Percentiles rank a stretch among this genome's conserved stretches.
Conservation (phyloP, 1,139 yeast species). For the Kurtzmaniella quercitrusa region DNA sequence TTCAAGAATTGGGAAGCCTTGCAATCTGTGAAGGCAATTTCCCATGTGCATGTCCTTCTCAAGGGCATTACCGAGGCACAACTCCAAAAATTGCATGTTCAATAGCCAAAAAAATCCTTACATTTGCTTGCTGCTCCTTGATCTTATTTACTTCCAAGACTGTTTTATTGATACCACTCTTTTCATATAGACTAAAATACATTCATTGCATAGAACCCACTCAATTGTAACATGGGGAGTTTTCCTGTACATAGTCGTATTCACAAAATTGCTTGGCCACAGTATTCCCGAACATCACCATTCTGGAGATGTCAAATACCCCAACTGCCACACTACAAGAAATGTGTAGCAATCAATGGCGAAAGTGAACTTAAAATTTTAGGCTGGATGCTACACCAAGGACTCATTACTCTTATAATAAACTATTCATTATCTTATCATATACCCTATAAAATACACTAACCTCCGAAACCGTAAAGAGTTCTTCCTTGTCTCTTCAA, state of each 20-base stretch:
- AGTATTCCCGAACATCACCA: too few relatives aligned
- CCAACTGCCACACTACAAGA: too few relatives aligned
- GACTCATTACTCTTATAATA: background rate
- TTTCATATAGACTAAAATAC: background rate
- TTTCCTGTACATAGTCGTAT: background rate
- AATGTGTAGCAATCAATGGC: too few relatives aligned
- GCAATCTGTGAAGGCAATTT: conserved; percentile 54
- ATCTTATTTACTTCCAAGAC: too few relatives aligned
- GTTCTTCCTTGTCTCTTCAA: conserved; percentile 99
- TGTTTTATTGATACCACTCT: background rate
- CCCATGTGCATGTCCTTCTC: conserved; percentile 56
- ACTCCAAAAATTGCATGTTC: conserved; percentile 1
- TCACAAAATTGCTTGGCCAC: background rate
- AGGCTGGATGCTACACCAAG: background rate
- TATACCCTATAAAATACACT: conserved; percentile 15
- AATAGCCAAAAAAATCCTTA: background rate
- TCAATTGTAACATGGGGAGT: background rate
- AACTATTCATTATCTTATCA: conserved; percentile 2
- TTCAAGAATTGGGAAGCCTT: conserved; percentile 59
- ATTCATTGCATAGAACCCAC: background rate
- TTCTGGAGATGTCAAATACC: too few relatives aligned
- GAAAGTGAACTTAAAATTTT: too few relatives aligned
- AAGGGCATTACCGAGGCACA: conserved; percentile 21
- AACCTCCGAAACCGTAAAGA: conserved; percentile 99
- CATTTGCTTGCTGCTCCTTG: too few relatives aligned